Evolutionary conservation across 176 grass and related monocot species (phyloP).

Genomic region (Avena sativa): DNA sequence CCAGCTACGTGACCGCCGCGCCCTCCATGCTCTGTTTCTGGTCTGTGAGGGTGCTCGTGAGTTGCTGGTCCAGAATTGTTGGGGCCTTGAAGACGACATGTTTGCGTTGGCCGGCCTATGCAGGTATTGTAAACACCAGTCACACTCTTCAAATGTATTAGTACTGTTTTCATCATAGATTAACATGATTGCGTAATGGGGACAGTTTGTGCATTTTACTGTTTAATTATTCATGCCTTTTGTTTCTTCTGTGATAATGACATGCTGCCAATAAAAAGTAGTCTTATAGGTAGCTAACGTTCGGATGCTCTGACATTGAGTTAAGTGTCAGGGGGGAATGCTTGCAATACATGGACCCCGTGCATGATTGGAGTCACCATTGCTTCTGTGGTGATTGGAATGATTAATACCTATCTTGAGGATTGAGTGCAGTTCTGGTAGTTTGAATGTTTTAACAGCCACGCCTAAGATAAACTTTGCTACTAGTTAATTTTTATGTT

Average conservation of each 20-base stretch:
- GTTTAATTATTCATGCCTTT: slow-evolving; percentile 42
- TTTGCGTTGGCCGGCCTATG: slow-evolving; percentile 69
- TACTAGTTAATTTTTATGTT: not conserved
- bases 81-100: slow-evolving; percentile 92
- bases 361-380: slow-evolving; percentile 8
- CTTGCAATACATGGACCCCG: slow-evolving; percentile 22
- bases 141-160: not conserved
- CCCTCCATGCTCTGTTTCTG: slow-evolving; percentile 79
- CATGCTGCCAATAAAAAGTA: slow-evolving; percentile 7
- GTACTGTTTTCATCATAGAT: slow-evolving; percentile 29
- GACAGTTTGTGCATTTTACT: slow-evolving; percentile 31
- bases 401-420: not conserved
- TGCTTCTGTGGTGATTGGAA: slow-evolving; percentile 17
- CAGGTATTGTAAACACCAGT: slow-evolving; percentile 62
- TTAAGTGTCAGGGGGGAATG: not conserved
- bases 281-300: slow-evolving; percentile 20
- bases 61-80: slow-evolving; percentile 81
- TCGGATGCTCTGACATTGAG: not conserved
- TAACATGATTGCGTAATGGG: slow-evolving; percentile 43
- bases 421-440: not conserved
- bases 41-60: slow-evolving; percentile 81
- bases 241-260: slow-evolving; percentile 38
- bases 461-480: not conserved
- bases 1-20: slow-evolving; percentile 67
- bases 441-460: not conserved